Evolutionary conservation across 495 filamentous ascomycete genomes (phyloP), one percentile per base, ranked within the genome.

Genomic region (Parmelia sp.): DNA sequence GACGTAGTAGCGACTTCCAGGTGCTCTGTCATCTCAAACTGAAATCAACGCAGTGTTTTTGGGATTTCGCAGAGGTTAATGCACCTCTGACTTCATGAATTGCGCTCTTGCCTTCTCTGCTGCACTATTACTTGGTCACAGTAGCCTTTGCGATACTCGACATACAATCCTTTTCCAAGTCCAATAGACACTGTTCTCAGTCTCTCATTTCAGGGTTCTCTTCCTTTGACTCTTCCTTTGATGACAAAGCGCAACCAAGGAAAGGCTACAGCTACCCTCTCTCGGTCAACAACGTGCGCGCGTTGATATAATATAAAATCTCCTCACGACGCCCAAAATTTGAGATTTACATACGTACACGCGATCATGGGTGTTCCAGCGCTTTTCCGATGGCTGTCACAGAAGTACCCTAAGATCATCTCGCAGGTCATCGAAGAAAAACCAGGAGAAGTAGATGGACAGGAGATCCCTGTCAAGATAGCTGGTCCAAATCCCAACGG

Each of bases 341-440:
- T 21, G 10, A 2, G 21, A 35, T 19, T 4, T 55, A 3, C 17
- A 3, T 2, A 21, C 5, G 21, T 17, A 33, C 36, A 40, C 65
- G 70, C 70, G 76, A 85, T 70, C 58, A 96, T 96, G 92, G 92
- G 92, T 90, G 91, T 96, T 72, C 92, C 92, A 68, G 91, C 92
- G 63, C 85, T 92, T 40, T 96, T 94, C 76, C 79, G 91, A 79
- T 97, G 92, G 92, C 86, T 97, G 27, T 92, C 89, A 73, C 88
- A 86, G 80, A 96, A 95, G 69, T 96, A 96, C 69, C 93, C 94
- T 62, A 97, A 97, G 78, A 97, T 97, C 73, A 87, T 97, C 67
- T 90, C 89, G 15, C 79, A 88, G 23, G 94, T 99, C 51, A 84
- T 91, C 61, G 94, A 99, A 77, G 90, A 97, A 55, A 79, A 83